Evolutionary conservation across 164 flowering plant genomes (phyloP).

Genomic region (Litsea cubeba): DNA sequence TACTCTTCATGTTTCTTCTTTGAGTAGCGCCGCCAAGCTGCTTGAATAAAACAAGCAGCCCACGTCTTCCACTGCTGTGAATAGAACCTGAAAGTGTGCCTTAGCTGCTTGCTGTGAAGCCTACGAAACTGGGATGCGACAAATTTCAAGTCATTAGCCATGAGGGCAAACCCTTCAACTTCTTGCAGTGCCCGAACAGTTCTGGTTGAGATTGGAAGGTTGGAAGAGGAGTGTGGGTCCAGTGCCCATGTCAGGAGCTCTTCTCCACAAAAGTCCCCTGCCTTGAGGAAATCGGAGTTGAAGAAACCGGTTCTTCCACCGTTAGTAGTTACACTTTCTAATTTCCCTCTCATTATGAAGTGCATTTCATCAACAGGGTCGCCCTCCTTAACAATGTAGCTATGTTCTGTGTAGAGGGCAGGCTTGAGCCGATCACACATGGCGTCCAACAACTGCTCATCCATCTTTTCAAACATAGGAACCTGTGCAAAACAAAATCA

Average conservation of each 20-base stretch:
- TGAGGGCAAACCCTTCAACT: constrained; percentile 88
- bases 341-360: constrained; percentile 87
- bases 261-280: constrained; percentile 97
- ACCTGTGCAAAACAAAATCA: constrained; percentile 6
- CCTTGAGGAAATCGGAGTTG: constrained; percentile 67
- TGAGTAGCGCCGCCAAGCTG: constrained; percentile 76
- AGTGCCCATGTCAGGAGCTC: constrained; percentile 98
- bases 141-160: constrained; percentile 76
- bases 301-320: constrained; percentile 95
- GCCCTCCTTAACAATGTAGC: constrained; percentile 83
- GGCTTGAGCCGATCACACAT: constrained; percentile 93
- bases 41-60: constrained; percentile 93
- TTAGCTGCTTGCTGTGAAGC: constrained; percentile 87
- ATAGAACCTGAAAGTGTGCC: constrained; percentile 84
- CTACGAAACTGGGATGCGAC: constrained; percentile 87
- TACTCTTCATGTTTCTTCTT: constrained; percentile 73
- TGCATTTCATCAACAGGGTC: constrained; percentile 98
- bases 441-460: constrained; percentile 84
- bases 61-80: constrained; percentile 97
- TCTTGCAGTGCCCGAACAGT: constrained; percentile 71
- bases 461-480: constrained; percentile 94
- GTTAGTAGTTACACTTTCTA: constrained; percentile 70
- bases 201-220: constrained; percentile 85
- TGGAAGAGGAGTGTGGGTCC: constrained; percentile 71
- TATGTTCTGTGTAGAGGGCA: constrained; percentile 66